Conservation (phyloP, 495 filamentous ascomycete species). For the Immersiella caudata region DNA sequence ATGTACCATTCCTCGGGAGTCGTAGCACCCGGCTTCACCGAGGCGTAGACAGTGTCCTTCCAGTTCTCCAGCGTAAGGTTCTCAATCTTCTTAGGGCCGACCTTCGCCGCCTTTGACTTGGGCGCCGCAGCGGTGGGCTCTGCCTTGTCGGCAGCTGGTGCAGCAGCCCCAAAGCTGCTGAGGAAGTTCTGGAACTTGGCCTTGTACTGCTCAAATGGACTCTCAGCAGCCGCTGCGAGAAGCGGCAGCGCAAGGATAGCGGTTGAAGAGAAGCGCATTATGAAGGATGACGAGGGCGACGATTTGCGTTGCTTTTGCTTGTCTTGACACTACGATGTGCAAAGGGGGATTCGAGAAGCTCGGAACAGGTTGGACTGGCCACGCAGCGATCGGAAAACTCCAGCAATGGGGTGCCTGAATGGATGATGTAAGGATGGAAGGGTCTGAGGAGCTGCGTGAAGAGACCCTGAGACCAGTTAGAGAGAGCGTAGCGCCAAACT, state of each 20-base stretch:
- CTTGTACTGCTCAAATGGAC: constrained; percentile 59
- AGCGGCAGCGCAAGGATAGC: constrained; percentile 68
- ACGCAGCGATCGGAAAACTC: constrained; percentile 17
- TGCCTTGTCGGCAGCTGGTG: constrained; percentile 63
- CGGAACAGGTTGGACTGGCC: constrained; percentile 6
- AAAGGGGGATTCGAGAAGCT: not conserved
- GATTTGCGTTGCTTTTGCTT: constrained; percentile 8
- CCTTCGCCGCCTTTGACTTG: constrained; percentile 44
- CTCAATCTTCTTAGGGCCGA: constrained; percentile 49
- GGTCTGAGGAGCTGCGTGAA: constrained; percentile 16
- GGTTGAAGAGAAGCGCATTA: constrained; percentile 72
- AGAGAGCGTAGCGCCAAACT: constrained; percentile 16
- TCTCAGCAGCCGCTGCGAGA: constrained; percentile 63
- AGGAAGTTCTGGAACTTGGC: constrained; percentile 68
- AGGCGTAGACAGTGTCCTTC: constrained; percentile 64
- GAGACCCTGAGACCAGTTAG: not conserved
- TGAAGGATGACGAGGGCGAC: constrained; percentile 30
- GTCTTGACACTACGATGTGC: constrained; percentile 15
- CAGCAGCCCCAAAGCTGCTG: constrained; percentile 41
- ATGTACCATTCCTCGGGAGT: constrained; percentile 78
- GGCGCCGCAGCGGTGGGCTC: constrained; percentile 44
- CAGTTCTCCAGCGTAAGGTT: constrained; percentile 75
- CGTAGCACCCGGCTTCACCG: constrained; percentile 56
- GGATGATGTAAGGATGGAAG: constrained; percentile 33
- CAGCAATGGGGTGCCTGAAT: constrained; percentile 8